Base-by-base conservation (phyloP, 257 asterid genomes). In the Coffea canephora region DNA sequence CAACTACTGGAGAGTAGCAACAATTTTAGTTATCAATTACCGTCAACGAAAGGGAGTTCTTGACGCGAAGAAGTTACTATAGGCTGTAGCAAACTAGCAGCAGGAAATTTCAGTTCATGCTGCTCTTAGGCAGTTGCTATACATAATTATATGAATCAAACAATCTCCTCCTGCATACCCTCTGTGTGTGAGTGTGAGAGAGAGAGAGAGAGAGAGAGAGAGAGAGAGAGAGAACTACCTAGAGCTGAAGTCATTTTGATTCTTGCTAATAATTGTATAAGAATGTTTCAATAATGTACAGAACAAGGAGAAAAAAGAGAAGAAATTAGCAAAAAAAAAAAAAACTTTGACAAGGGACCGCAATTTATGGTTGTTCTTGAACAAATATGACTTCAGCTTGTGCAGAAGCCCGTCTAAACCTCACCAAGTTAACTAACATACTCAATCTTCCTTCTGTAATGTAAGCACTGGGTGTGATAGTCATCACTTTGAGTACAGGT, bases 371-470 rank as follows among this genome's bases (percentile, higher is more conserved):
- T 75, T 83, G 82, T 48, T 88, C 91, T 46, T 85, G 91, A 62
- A 84, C 73, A 82, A 88, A 95, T 74, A 83, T 69, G 77, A 95
- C 83, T 9, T 91, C 87, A 81, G 98, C 98, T 70, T 78, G 85
- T 74, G 97, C 83, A 73, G 98, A 93, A 82, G 98, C 96, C 61
- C 98, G 89, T 8, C 91, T 90, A 86, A 86, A 93, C 82, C 96
- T 84, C 78, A 84, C 87, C 90, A 95, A 71, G 61, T 89, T 88
- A 27, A 92, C 84, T 39, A 90, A 78, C 91, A 93, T 90, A 71
- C 80, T 86, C 89, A 91, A 74, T 80, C 88, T 85, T 46, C 86
- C 87, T 64, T 89, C 94, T 1, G 85, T 76, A 73, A 82, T 83
- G 64, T 87, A 85, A 25, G 73, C 21, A 78, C 89, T 81, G 43